Conservation (phyloP, 2,329 filamentous ascomycete genomes). For the Hypoxylon sp. region DNA sequence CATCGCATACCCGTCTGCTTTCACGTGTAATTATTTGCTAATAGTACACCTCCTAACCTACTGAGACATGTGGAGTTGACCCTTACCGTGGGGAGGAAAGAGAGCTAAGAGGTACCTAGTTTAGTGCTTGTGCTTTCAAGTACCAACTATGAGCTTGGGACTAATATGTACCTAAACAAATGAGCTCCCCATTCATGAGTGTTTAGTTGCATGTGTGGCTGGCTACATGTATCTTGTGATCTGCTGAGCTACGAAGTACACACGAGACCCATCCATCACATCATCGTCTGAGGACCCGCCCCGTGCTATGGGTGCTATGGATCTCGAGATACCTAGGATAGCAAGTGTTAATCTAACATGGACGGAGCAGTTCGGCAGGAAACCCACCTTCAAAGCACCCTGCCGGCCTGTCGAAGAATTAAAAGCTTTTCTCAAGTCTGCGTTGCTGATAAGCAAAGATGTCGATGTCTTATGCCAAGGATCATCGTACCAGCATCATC, state of each 20-base stretch:
- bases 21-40: background rate
- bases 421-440: slow-evolving; percentile 12
- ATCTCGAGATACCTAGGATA: slow-evolving; percentile 8
- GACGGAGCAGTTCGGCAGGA: slow-evolving; percentile 28
- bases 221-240: slow-evolving; percentile 16
- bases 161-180: slow-evolving; percentile 27
- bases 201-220: slow-evolving; percentile 24
- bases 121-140: background rate
- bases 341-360: slow-evolving; percentile 10
- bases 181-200: slow-evolving; percentile 8
- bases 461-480: slow-evolving; percentile 38
- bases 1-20: background rate
- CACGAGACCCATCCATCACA: slow-evolving; percentile 6
- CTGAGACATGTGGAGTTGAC: background rate
- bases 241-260: slow-evolving; percentile 11
- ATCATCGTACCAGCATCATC: slow-evolving; percentile 37
- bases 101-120: background rate
- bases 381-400: slow-evolving; percentile 10
- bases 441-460: slow-evolving; percentile 34
- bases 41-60: background rate
- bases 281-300: slow-evolving; percentile 9
- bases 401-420: slow-evolving; percentile 13
- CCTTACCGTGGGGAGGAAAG: background rate
- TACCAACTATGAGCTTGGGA: slow-evolving; percentile 15
- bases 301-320: slow-evolving; percentile 8